Base-by-base conservation (phyloP, 495 filamentous ascomycete species). In the Cercophora sp. region DNA sequence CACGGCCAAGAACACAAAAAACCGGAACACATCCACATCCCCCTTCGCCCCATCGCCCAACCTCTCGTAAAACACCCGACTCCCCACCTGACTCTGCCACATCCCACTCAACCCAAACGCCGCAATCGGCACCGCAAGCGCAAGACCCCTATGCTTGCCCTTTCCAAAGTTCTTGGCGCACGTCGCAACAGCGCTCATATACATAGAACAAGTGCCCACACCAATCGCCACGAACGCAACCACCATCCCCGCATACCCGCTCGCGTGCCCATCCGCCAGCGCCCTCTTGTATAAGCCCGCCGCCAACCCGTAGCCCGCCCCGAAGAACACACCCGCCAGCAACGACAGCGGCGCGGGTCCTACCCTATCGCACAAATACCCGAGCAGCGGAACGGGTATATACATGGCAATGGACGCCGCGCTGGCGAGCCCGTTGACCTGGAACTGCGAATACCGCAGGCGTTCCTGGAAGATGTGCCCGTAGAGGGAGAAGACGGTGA, bases 111-210 rank as follows among this genome's bases (percentile, higher is more conserved):
- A 69, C 9, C 93, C 93, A 64, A 96, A 95, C 2, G 86, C 83
- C 0, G 93, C 89, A 72, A 98, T 96, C 5, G 93, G 93, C 45
- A 88, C 68, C 19, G 91, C 92, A 47, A 98, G 73, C 61, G 94
- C 91, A 50, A 98, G 67, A 0, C 93, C 92, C 64, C 90, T 87
- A 59, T 94, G 82, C 62, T 85, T 90, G 3, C 91, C 88, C 32
- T 85, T 76, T 16, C 92, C 89, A 66, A 97, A 96, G 68, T 96
- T 97, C 81, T 98, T 98, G 20, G 92, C 93, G 54, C 90, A 96
- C 2, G 91, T 96, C 19, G 93, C 90, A 24, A 98, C 86, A 0
- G 88, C 87, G 29, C 81, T 78, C 22, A 96, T 65, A 64, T 97
- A 96, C 85, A 97, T 88, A 60, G 78, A 78, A 54, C 85, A 84